Conservation (phyloP, 495 filamentous ascomycete genomes). For the Neurospora tetraspora region DNA sequence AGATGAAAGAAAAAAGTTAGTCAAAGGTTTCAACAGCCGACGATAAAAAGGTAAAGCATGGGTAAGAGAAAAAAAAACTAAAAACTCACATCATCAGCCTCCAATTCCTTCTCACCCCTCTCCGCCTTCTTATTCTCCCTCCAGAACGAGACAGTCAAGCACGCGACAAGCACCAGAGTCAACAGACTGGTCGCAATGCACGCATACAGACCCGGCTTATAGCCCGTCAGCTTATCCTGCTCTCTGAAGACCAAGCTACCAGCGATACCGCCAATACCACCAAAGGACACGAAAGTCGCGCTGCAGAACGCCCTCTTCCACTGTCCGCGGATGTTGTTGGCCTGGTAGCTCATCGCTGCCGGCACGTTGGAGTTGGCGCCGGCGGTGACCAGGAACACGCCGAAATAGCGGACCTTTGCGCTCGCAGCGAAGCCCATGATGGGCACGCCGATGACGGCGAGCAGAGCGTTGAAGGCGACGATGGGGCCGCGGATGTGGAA, state of each 20-base stretch:
- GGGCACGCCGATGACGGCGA: constrained; percentile 38
- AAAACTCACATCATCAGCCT: constrained; percentile 29
- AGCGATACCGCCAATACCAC: constrained; percentile 52
- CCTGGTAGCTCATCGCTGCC: constrained; percentile 49
- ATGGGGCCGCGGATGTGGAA: constrained; percentile 48
- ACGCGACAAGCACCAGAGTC: constrained; percentile 26
- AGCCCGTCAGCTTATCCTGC: constrained; percentile 24
- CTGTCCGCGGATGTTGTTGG: constrained; percentile 59
- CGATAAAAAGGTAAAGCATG: neutral
- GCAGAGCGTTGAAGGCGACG: constrained; percentile 42
- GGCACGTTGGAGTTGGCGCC: constrained; percentile 54
- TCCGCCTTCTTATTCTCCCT: constrained; percentile 32
- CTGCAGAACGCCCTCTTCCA: constrained; percentile 55
- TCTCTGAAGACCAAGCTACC: constrained; percentile 46
- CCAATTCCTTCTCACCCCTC: constrained; percentile 34
- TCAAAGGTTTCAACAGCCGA: neutral
- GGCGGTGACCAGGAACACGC: constrained; percentile 52
- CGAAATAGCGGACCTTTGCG: constrained; percentile 48
- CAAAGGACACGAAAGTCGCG: constrained; percentile 48
- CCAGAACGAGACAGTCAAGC: constrained; percentile 21
- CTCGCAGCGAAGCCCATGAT: constrained; percentile 43
- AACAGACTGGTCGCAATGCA: constrained; percentile 30
- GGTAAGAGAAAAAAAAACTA: neutral
- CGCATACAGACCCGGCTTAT: constrained; percentile 35
- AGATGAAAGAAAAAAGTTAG: constrained; percentile 8